Evolutionary conservation across 805 yeast species (phyloP), one percentile per base, ranked within the genome.

Genomic region (Dipodascus geniculatus): DNA sequence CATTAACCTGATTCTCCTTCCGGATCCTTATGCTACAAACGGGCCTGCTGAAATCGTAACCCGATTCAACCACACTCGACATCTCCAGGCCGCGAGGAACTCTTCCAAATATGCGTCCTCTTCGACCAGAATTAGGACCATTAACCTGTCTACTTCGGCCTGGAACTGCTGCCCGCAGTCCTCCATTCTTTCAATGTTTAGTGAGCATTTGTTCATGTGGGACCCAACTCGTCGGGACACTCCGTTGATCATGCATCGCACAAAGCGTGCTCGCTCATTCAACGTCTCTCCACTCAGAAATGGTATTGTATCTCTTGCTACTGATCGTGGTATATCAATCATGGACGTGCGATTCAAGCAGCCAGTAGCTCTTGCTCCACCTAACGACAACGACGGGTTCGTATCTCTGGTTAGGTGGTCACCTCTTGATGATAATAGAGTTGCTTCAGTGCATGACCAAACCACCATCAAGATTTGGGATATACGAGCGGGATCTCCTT

Each of bases 51-150:
- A 82, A 64, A 83, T 89, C 20, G 70, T 84, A 57, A 85, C 81
- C 64, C 72, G 95, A 42, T 89, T 83, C 71, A 87, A 87, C 66
- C 96, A 89, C 69, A 71, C 76, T 51, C 82, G 82, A 59, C 89
- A 83, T 63, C 65, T 86, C 8, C 33, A 28, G 11, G 33, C 33
- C 33, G 33, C 33, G 11, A n/a, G n/a, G n/a, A n/a, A n/a, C n/a
- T 58, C 60, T 1, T 48, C 49, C 8, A 51, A 51, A 17, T 53
- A 66, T 64, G 28, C 54, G 3, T 48, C 59, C 19, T 53, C 51
- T 11, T 57, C 64, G 17, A 52, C 65, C 57, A 56, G 71, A 1
- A 67, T 75, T 47, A 61, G 65, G 42, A 63, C 69, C 51, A 55
- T 78, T 16, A 69, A 65, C 17, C 60, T 74, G 16, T 65, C 78